Evolutionary conservation across 148 eudicot genomes (phyloP), one percentile per base, ranked within the genome.

Genomic region (Dianthus caryophyllus): DNA sequence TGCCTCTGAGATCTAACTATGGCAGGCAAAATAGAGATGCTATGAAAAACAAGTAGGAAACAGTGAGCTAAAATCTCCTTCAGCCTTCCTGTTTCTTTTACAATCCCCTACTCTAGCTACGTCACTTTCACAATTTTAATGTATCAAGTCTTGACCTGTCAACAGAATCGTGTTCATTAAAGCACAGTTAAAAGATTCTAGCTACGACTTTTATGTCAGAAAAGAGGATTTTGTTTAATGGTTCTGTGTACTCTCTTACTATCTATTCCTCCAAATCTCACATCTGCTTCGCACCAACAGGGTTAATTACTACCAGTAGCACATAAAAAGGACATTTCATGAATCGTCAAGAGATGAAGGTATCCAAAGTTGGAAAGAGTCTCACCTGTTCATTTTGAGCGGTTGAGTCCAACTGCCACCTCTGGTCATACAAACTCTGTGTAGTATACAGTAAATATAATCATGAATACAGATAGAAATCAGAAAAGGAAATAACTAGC

Each of bases 381-480:
- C 14, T 56, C 47, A 81, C 99, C 96, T 83, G 97, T 58, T 88
- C 96, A 81, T 65, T 88, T 54, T 82, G 85, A 61, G 81, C 70
- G 65, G 78, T 61, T 47, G 85, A 79, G 68, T 88, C 96, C 69
- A 72, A 61, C 79, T 73, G 90, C 96, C 92, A 94, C 68, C 86
- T 77, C 55, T 78, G 84, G 39, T 89, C 88, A 78, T 80, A 82
- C 41, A 73, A 66, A 73, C 81, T 86, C 98, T 87, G 81, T 66
- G 61, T 76, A 31, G 53, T 46, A 54, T 21, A 76, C 13, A 49
- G 26, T n/a, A 27, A 17, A 17, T 48, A 12, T 36, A 61, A 57
- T 39, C 54, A 61, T 66, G 44, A 61, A 11, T 5, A 25, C 36
- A 55, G 47, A 22, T n/a, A 49, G 46, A 62, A 13, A 21, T 43